Base-by-base conservation (phyloP, 495 filamentous ascomycete genomes). In the Physcia stellaris region DNA sequence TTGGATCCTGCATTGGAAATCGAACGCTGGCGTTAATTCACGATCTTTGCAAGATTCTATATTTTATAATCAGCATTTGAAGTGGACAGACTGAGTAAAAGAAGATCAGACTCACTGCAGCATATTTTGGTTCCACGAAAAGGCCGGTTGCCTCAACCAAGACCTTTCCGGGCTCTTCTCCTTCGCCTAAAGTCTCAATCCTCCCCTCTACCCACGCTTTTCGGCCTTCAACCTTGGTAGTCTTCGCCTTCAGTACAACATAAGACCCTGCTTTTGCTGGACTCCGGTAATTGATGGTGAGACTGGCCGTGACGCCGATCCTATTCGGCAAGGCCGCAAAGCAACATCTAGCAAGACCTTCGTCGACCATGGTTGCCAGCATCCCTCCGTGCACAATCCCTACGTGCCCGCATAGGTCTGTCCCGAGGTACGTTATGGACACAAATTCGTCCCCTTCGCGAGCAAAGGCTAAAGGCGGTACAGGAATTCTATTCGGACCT, bases 181-280 rank as follows among this genome's bases (percentile, higher is more conserved):
- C 68, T 34, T 61, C 65, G 26, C 75, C 73, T 10, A 95, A 65
- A 17, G 84, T 80, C 69, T 94, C 88, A 48, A 98, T 81, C 46
- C 75, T 73, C 16, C 84, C 92, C 59, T 86, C 79, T 4, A 95
- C 87, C 88, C 88, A 98, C 16, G 87, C 90, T 59, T 98, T 98
- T 43, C 90, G 70, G 4, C 90, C 92, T 54, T 96, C 88, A 6
- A 86, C 83, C 64, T 82, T 92, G 16, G 74, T 73, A 13, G 86
- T 94, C 50, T 75, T 73, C 15, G 85, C 92, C 38, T 71, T 71
- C 32, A 98, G 58, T 18, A 90, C 83, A 30, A 87, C 63, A 52
- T 79, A 93, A 32, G 68, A 66, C n/a, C 73, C 69, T 18, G 88
- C 85, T 54, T 71, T 69, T 19, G 78, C 78, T 11, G 92, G 90